phyloP scores from a whole-genome alignment of 352 stramenopile species.

The Saprolegnia diclina region DNA sequence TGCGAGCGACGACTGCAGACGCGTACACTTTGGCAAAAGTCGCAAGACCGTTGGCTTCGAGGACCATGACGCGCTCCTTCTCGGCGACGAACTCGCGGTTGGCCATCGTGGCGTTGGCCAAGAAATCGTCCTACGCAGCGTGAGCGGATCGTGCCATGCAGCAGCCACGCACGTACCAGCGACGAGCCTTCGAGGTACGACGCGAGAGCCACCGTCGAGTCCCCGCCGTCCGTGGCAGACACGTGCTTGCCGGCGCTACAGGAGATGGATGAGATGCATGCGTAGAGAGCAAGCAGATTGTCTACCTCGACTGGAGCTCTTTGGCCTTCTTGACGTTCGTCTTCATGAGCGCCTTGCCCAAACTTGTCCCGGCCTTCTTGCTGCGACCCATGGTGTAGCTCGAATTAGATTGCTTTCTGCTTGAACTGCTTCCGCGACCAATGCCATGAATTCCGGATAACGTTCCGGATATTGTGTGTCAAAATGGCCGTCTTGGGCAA shows the following conservation, averaged over 20 bases:
- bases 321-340: slow-evolving; percentile 57
- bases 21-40: slow-evolving; percentile 45
- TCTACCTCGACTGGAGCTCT: slow-evolving; percentile 69
- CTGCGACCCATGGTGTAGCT: slow-evolving; percentile 30
- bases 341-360: slow-evolving; percentile 68
- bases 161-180: slow-evolving; percentile 35
- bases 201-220: slow-evolving; percentile 70
- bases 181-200: slow-evolving; percentile 84
- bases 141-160: background rate
- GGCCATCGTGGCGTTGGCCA: slow-evolving; percentile 86
- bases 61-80: slow-evolving; percentile 81
- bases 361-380: slow-evolving; percentile 64
- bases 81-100: slow-evolving; percentile 90
- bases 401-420: background rate
- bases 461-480: slow-evolving; percentile 1
- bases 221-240: slow-evolving; percentile 69
- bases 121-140: slow-evolving; percentile 79
- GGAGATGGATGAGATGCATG: background rate
- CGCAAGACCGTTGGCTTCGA: slow-evolving; percentile 42
- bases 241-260: slow-evolving; percentile 75
- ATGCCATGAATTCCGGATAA: slow-evolving; percentile 19
- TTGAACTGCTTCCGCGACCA: slow-evolving; percentile 18
- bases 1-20: slow-evolving; percentile 34
- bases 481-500: background rate
- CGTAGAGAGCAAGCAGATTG: background rate